Conservation (phyloP, 2,329 filamentous ascomycete species). For the Exophiala lecanii-corni region DNA sequence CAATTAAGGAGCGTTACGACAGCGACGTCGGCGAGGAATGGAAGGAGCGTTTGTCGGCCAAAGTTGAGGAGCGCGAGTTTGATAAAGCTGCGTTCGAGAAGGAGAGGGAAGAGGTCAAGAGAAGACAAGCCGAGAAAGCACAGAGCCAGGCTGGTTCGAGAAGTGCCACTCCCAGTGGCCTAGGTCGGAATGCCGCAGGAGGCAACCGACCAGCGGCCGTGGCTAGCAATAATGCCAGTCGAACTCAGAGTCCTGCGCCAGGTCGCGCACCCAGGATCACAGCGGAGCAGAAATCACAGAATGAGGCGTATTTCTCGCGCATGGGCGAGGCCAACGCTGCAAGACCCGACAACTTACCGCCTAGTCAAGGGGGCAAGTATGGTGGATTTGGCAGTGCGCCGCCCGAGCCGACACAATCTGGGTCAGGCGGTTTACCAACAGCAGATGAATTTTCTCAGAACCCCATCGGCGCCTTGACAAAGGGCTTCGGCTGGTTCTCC, state of each 20-base stretch:
- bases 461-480: slow-evolving; percentile 79
- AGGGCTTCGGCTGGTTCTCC: slow-evolving; percentile 92
- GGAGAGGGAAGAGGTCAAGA: slow-evolving; percentile 34
- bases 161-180: slow-evolving; percentile 36
- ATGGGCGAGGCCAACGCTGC: slow-evolving; percentile 79
- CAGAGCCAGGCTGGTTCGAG: slow-evolving; percentile 32
- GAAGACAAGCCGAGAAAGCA: slow-evolving; percentile 38
- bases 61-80: slow-evolving; percentile 84
- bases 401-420: slow-evolving; percentile 34
- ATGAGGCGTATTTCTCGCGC: slow-evolving; percentile 86
- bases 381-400: slow-evolving; percentile 81
- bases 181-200: slow-evolving; percentile 24
- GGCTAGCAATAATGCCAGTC: slow-evolving; percentile 19
- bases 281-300: slow-evolving; percentile 57
- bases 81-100: slow-evolving; percentile 63
- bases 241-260: slow-evolving; percentile 30
- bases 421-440: slow-evolving; percentile 52
- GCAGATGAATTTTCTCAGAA: slow-evolving; percentile 90
- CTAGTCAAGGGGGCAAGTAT: slow-evolving; percentile 90
- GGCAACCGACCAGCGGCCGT: slow-evolving; percentile 22
- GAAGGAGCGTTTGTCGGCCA: slow-evolving; percentile 82
- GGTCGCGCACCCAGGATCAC: slow-evolving; percentile 14
- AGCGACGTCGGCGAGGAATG: slow-evolving; percentile 89
- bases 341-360: slow-evolving; percentile 68
- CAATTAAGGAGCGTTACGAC: slow-evolving; percentile 85